Evolutionary conservation across 2,329 filamentous ascomycete genomes (phyloP), one percentile per base, ranked within the genome.

Genomic region (Elsinoe australis): DNA sequence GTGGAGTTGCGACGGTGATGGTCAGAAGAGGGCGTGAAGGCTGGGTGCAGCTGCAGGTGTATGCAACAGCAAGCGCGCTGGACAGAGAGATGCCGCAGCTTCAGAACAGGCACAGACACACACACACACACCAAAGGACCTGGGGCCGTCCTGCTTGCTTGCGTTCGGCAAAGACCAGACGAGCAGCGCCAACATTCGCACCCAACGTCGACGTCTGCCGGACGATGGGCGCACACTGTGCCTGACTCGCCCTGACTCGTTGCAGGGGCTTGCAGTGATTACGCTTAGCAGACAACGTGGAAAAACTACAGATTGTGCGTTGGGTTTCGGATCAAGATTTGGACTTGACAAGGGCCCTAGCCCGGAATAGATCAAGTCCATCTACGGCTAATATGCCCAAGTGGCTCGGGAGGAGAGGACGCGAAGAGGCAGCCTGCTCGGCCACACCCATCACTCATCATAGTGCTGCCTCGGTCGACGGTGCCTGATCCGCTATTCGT

Each of bases 401-500:
- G 35, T 39, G 17, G 18, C 18, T 39, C 35, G 17, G 35, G 5
- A 21, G 21, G 8, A 39, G 35, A 18, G 18, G 18, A n/a, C 34
- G 31, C n/a, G 17, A 33, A 15, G 31, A 33, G 31, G 17, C 5
- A 33, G 17, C 32, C 10, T 35, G 8, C 32, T 18, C 32, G 14
- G 14, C 32, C n/a, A n/a, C n/a, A n/a, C n/a, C n/a, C n/a, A 31
- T 15, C 12, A 17, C 33, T 35, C 12, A 35, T 17, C 12, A 35
- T 15, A 18, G 33, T 6, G 12, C 33, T 35, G 33, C 39, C 39
- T 44, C 39, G 39, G 39, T 32, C 22, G 28, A 14, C 6, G 14
- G 39, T 44, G 31, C 39, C 39, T 32, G 39, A 32, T 44, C 26
- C 26, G 12, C n/a, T n/a, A n/a, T n/a, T n/a, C n/a, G n/a, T n/a